Evolutionary conservation across 139 green algal genomes (phyloP).

Genomic region (Volvox africanus): DNA sequence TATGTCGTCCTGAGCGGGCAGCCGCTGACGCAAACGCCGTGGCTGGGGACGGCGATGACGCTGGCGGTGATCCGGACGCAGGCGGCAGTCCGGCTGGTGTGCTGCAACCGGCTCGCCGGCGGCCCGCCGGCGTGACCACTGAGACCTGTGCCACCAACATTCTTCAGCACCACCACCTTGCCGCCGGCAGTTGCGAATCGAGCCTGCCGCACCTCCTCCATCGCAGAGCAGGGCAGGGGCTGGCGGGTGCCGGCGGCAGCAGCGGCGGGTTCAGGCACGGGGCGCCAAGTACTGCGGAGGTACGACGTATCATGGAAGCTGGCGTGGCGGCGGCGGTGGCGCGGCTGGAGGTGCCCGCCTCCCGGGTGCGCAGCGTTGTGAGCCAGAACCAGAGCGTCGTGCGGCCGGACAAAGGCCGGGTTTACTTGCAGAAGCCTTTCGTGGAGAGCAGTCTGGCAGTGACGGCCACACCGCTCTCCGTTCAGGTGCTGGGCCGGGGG

Average conservation of each 20-base stretch:
- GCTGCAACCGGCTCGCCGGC: not conserved
- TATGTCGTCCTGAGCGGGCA: not conserved
- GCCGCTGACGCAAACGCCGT: not conserved
- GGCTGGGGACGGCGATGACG: not conserved
- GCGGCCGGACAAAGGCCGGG: slow-evolving; percentile 32
- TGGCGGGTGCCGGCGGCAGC: not conserved
- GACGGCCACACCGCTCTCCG: not conserved
- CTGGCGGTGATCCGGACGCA: not conserved
- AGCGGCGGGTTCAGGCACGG: not conserved
- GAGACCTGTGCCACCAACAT: not conserved
- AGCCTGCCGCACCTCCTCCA: too few relatives aligned
- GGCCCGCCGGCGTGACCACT: not conserved
- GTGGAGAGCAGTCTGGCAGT: slow-evolving; percentile 31
- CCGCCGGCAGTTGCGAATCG: too few relatives aligned
- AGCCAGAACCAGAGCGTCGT: slow-evolving; percentile 22
- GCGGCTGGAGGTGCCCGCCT: not conserved
- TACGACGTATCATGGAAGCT: slow-evolving; percentile 37
- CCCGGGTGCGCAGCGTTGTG: slow-evolving; percentile 43
- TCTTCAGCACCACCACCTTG: not conserved
- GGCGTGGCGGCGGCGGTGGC: slow-evolving; percentile 30
- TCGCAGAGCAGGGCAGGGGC: too few relatives aligned
- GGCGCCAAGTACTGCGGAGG: not conserved
- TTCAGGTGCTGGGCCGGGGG: slow-evolving; percentile 25
- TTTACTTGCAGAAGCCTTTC: slow-evolving; percentile 43
- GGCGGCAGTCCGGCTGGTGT: not conserved